Conservation (phyloP, 306 rosid species). For the Dryas drummondii region DNA sequence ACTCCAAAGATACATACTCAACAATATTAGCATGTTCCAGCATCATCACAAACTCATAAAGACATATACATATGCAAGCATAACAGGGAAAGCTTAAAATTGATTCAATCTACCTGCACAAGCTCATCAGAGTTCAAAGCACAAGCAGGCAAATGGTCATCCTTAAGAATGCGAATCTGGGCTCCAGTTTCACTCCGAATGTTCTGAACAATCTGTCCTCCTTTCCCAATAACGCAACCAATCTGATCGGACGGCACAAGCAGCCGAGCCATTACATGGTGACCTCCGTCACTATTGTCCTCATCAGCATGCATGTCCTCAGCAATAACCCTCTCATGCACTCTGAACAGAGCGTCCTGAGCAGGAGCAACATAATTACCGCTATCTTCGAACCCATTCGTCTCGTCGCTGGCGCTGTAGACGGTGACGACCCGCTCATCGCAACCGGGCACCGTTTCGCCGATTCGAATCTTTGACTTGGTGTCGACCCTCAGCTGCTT, state of each 20-base stretch:
- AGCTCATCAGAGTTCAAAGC: constrained; percentile 91
- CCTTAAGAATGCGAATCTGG: constrained; percentile 93
- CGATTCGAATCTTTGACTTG: constrained; percentile 85
- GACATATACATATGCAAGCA: not conserved
- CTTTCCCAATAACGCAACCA: constrained; percentile 92
- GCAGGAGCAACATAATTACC: constrained; percentile 67
- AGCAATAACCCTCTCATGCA: constrained; percentile 88
- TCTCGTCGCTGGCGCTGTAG: constrained; percentile 72
- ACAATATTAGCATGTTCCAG: not conserved
- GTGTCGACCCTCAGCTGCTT: constrained; percentile 90
- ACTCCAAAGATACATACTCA: not conserved
- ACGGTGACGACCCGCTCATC: constrained; percentile 87
- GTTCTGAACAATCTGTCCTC: constrained; percentile 87
- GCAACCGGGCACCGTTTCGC: constrained; percentile 80
- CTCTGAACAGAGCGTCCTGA: constrained; percentile 82
- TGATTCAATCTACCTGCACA: constrained; percentile 61
- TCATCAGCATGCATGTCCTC: constrained; percentile 77
- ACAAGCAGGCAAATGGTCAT: constrained; percentile 77
- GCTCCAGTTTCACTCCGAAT: constrained; percentile 87
- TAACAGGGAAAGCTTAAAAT: not conserved
- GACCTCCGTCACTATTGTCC: constrained; percentile 63
- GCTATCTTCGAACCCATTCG: constrained; percentile 61
- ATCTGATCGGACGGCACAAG: constrained; percentile 98
- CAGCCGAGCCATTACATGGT: constrained; percentile 73
- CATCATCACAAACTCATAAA: not conserved